Conservation (phyloP, 78 protist genomes). For the Cyanophora paradoxa region DNA sequence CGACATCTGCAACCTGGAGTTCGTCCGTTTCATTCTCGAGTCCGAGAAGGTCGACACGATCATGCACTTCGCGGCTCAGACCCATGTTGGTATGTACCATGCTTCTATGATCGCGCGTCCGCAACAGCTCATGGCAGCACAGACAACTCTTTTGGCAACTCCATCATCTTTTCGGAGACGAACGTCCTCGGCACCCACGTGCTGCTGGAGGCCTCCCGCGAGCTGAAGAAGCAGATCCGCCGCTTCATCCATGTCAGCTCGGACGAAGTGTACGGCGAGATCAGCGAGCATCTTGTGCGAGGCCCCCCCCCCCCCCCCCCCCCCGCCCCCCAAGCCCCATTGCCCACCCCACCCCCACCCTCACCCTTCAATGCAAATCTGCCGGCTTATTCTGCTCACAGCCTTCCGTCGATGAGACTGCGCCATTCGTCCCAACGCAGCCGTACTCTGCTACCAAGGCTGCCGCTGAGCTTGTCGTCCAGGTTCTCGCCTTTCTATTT, state of each 20-base stretch:
- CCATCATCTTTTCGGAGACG: slow-evolving; percentile 68
- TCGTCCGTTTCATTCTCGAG: slow-evolving; percentile 51
- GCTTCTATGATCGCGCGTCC: not conserved
- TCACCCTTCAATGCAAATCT: too few relatives aligned
- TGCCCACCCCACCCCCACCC: too few relatives aligned
- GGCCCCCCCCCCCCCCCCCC: too few relatives aligned
- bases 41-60: slow-evolving; percentile 78
- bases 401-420: too few relatives aligned
- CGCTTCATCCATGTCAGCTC: slow-evolving; percentile 90
- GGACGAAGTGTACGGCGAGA: slow-evolving; percentile 95
- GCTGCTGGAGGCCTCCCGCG: slow-evolving; percentile 67
- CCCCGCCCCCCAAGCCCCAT: too few relatives aligned
- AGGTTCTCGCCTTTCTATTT: too few relatives aligned
- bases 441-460: slow-evolving; percentile 24
- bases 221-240: slow-evolving; percentile 15
- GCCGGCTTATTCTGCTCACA: too few relatives aligned
- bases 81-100: slow-evolving; percentile 72
- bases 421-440: too few relatives aligned
- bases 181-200: slow-evolving; percentile 90
- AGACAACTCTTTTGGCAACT: slow-evolving; percentile 65
- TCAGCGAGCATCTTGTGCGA: not conserved
- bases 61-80: slow-evolving; percentile 89
- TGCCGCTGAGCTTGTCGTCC: slow-evolving; percentile 29
- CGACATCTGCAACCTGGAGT: slow-evolving; percentile 48
- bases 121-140: not conserved